Evolutionary conservation across 129 eudicot species (phyloP), one percentile per base, ranked within the genome.

Genomic region (Calendula officinalis): DNA sequence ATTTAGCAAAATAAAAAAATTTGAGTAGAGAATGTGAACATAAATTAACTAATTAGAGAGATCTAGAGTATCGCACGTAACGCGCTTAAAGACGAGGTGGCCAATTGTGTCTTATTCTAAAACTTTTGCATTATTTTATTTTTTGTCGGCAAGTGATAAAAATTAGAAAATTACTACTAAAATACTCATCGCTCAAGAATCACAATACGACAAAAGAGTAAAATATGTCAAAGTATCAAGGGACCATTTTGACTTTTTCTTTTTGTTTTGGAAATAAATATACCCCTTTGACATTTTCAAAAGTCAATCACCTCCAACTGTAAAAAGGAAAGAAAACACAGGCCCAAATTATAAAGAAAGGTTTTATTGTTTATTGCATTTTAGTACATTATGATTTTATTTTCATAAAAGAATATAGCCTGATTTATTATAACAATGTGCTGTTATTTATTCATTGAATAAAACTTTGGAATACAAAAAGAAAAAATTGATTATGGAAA

Each of bases 251-350:
- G 78, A 73, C 72, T 6, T 73, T 64, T 56, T 65, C 67, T 22
- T 55, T 64, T 2, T 36, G 27, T 42, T 73, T 56, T 22, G 48
- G 40, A 36, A 52, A 42, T 62, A 8, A 27, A 32, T 48, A 41
- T 3, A 22, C 69, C 56, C 72, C 69, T 82, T 89, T 89, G 90
- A 89, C 96, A 78, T 54, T 84, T 62, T 44, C 9, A 11, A 13
- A 81, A 74, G 89, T 84, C 91, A 84, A 84, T 77, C 89, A 64
- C 76, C 76, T 15, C 64, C 55, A 70, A 44, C 51, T 53, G 51
- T 47, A 45, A 15, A 79, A 65, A 62, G 5, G 68, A 22, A 45
- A 13, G 8, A 45, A 39, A 37, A 9, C 34, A n/a, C 37, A 32
- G 36, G 30, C 51, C 27, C 30, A 43, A 15, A 16, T 6, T 9